Conservation (phyloP, 2,329 filamentous ascomycete species). For the Paracoccidioides brasiliensis region DNA sequence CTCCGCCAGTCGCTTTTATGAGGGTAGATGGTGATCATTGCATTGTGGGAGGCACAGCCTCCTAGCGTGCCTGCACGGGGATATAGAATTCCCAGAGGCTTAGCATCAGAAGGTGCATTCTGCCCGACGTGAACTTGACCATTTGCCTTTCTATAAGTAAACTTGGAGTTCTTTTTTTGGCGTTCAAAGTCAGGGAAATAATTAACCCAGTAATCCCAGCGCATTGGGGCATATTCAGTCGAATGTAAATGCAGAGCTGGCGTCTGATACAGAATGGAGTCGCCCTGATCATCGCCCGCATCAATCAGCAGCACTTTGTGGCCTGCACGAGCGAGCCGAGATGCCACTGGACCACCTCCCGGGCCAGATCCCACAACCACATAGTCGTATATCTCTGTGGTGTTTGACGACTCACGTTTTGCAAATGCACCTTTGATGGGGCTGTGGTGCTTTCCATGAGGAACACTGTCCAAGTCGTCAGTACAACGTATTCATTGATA, state of each 20-base stretch:
- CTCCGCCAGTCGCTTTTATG: slow-evolving; percentile 46
- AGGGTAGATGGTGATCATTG: slow-evolving; percentile 45
- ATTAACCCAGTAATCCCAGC: slow-evolving; percentile 52
- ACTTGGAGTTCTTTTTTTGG: slow-evolving; percentile 46
- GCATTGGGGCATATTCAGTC: slow-evolving; percentile 43
- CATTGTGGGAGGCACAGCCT: slow-evolving; percentile 49
- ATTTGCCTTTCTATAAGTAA: slow-evolving; percentile 41
- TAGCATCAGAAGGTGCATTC: slow-evolving; percentile 38
- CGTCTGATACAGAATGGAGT: slow-evolving; percentile 39
- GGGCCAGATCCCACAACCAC: slow-evolving; percentile 49
- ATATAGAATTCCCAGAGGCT: slow-evolving; percentile 41
- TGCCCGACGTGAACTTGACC: slow-evolving; percentile 43
- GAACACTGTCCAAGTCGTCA: neutral
- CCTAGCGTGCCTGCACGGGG: slow-evolving; percentile 44
- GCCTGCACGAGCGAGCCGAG: slow-evolving; percentile 46
- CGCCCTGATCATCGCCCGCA: slow-evolving; percentile 45
- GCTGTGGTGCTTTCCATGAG: neutral
- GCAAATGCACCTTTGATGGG: neutral
- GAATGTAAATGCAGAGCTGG: slow-evolving; percentile 42
- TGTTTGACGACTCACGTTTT: neutral
- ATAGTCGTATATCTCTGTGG: slow-evolving; percentile 41
- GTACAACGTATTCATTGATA: neutral
- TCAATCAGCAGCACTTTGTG: slow-evolving; percentile 49
- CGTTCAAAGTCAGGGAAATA: slow-evolving; percentile 45
- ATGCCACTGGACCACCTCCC: slow-evolving; percentile 46